Percentiles rank a stretch among this genome's conserved stretches.
phyloP scores from a whole-genome alignment of 1,139 yeast species.

The Geotrichum klebahnii region DNA sequence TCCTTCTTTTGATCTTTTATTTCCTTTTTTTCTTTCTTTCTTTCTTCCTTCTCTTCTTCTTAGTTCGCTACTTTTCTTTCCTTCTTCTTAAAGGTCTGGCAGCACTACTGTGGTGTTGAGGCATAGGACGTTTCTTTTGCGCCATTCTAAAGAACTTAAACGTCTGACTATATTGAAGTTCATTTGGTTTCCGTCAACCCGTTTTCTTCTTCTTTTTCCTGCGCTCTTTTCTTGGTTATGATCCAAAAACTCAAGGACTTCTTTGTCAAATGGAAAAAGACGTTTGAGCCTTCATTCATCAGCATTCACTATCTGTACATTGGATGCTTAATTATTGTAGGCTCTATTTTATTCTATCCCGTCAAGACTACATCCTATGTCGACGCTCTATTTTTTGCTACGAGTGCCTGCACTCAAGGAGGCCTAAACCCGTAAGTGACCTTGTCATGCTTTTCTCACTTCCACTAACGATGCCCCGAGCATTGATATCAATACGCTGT shows the following conservation, averaged over 20 bases:
- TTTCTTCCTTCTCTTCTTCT: no score
- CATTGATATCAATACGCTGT: conserved; percentile 56
- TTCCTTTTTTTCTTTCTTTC: no score
- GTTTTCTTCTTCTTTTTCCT: no score
- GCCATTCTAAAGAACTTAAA: no score
- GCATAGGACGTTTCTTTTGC: no score
- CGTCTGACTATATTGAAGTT: no score
- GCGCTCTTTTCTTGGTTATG: background rate
- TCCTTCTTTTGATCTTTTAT: no score
- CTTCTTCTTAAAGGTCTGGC: no score
- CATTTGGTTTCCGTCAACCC: no score
- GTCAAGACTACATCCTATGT: conserved; percentile 60
- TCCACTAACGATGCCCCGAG: background rate
- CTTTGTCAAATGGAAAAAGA: background rate
- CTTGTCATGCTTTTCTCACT: background rate
- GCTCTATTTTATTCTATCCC: conserved; percentile 74
- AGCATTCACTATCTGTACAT: conserved; percentile 20
- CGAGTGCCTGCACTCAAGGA: conserved; percentile 83
- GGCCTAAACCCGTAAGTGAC: conserved; percentile 67
- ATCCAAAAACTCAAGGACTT: background rate
- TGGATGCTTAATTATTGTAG: conserved; percentile 42
- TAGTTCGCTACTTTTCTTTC: no score
- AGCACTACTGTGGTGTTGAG: no score
- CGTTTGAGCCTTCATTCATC: conserved; percentile 16
- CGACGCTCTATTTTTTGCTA: conserved; percentile 71